These are phyloP conservation scores for Phytophthora pini DNA, from an alignment of 352 stramenopile genomes.

Conservation along the genomic window DNA sequence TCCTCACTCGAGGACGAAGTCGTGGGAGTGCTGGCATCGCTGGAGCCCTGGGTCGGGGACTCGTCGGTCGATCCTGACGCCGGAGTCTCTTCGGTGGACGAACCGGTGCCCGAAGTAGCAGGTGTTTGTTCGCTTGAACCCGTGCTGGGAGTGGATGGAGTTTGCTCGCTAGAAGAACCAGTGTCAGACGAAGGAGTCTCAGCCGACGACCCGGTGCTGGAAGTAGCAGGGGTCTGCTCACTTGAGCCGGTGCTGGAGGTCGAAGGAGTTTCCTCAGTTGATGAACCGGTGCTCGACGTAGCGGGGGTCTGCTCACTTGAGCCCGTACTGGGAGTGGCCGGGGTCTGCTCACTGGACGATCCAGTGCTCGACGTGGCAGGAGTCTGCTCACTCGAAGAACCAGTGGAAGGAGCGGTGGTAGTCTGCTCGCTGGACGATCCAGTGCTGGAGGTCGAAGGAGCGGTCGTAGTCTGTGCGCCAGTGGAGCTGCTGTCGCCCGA, in stretches of 20 bases:
- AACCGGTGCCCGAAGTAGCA: background rate
- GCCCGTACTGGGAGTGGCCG: slow-evolving; percentile 9
- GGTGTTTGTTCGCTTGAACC: slow-evolving; percentile 5
- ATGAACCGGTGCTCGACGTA: slow-evolving; percentile 4
- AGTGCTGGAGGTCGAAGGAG: slow-evolving; percentile 14
- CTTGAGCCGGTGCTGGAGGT: slow-evolving; percentile 6
- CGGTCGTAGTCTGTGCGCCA: slow-evolving; percentile 17
- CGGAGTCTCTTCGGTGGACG: slow-evolving; percentile 7
- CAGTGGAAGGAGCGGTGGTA: slow-evolving; percentile 3
- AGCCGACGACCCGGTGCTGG: slow-evolving; percentile 11
- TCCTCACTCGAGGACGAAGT: slow-evolving; percentile 11
- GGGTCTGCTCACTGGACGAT: slow-evolving; percentile 6
- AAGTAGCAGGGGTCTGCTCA: background rate
- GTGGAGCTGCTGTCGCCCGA: slow-evolving; percentile 24
- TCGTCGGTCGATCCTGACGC: slow-evolving; percentile 1
- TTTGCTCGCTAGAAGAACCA: slow-evolving; percentile 13
- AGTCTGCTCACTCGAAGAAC: slow-evolving; percentile 7
- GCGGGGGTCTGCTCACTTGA: slow-evolving; percentile 6
- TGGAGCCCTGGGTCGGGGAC: slow-evolving; percentile 1
- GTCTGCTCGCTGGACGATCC: slow-evolving; percentile 15
- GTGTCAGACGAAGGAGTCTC: slow-evolving; percentile 6
- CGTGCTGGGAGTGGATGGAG: slow-evolving; percentile 12
- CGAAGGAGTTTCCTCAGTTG: background rate
- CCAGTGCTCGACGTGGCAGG: slow-evolving; percentile 4
- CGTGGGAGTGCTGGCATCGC: background rate